phyloP scores from a whole-genome alignment of 106 monocot species.

The Dendrobium chrysotoxum region DNA sequence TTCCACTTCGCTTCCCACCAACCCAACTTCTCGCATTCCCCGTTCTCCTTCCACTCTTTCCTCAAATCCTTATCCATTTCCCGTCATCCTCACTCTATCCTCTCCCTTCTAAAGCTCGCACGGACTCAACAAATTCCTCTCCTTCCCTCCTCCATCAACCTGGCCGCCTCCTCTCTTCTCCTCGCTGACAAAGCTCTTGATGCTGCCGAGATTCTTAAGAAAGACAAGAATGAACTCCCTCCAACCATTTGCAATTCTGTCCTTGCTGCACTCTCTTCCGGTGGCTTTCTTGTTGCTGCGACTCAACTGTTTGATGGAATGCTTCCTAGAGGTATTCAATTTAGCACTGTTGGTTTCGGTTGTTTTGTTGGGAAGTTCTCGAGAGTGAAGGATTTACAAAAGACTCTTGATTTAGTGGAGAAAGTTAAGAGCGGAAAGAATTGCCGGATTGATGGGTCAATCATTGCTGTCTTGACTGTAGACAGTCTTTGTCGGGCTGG shows the following conservation, averaged over 20 bases:
- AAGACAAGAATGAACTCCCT: neutral
- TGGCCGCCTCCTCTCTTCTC: constrained; percentile 32
- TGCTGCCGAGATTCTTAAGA: constrained; percentile 18
- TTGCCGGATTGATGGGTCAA: constrained; percentile 53
- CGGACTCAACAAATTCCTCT: constrained; percentile 17
- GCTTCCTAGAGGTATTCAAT: constrained; percentile 19
- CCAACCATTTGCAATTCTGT: constrained; percentile 37
- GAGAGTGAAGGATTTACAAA: constrained; percentile 18
- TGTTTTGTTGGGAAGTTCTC: constrained; percentile 36
- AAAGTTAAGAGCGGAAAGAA: constrained; percentile 5
- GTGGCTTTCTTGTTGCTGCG: constrained; percentile 22
- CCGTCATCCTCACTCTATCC: constrained; percentile 15
- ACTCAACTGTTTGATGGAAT: constrained; percentile 63
- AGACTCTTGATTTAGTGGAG: constrained; percentile 31
- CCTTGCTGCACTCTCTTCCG: constrained; percentile 29
- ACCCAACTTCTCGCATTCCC: constrained; percentile 43
- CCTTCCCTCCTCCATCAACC: constrained; percentile 15
- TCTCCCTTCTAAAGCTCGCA: constrained; percentile 30
- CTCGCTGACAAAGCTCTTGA: constrained; percentile 14
- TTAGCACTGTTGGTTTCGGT: constrained; percentile 68
- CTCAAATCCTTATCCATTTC: constrained; percentile 37
- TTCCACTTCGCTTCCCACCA: constrained; percentile 50
- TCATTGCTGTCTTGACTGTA: constrained; percentile 48
- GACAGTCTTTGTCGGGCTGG: constrained; percentile 57
- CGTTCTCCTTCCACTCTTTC: constrained; percentile 27